These are phyloP conservation scores for Trichoderma gamsii DNA, from an alignment of 495 filamentous ascomycete species.

Conservation along the genomic window DNA sequence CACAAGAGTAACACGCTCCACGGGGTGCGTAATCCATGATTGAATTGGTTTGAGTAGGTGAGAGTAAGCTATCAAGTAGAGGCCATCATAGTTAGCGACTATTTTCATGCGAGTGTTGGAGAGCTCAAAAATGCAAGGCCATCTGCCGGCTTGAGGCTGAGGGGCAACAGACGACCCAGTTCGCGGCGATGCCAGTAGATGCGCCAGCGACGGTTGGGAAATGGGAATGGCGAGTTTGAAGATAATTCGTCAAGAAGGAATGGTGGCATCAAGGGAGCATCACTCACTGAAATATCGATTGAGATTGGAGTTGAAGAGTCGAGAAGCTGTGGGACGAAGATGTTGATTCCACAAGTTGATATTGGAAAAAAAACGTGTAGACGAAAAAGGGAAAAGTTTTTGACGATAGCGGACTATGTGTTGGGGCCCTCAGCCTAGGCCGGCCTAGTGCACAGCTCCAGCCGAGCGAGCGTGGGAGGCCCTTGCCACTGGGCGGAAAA, in stretches of 20 bases:
- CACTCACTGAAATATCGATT: not conserved
- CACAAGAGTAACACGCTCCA: constrained; percentile 17
- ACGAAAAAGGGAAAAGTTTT: constrained; percentile 15
- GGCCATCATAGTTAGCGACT: not conserved
- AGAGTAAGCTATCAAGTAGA: not conserved
- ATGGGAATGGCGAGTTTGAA: not conserved
- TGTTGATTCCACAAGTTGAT: constrained; percentile 11
- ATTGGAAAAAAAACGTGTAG: constrained; percentile 13
- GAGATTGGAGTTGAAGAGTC: not conserved
- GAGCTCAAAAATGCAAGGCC: not conserved
- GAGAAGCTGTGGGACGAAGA: constrained; percentile 4
- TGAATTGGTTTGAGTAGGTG: constrained; percentile 11
- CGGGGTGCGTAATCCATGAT: constrained; percentile 12
- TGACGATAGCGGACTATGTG: constrained; percentile 1
- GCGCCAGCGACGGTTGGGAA: not conserved
- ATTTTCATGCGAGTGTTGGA: not conserved
- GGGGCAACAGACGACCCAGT: constrained; percentile 5
- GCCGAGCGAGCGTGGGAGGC: constrained; percentile 15
- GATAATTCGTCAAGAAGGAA: not conserved
- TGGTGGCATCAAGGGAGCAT: not conserved
- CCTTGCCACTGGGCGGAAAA: constrained; percentile 13
- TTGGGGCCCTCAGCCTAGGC: constrained; percentile 11
- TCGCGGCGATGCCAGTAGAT: not conserved
- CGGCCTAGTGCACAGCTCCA: constrained; percentile 6
- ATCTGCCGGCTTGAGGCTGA: constrained; percentile 13